Base-by-base conservation (phyloP, 2,329 filamentous ascomycete genomes). In the Colletotrichum cuscutae region DNA sequence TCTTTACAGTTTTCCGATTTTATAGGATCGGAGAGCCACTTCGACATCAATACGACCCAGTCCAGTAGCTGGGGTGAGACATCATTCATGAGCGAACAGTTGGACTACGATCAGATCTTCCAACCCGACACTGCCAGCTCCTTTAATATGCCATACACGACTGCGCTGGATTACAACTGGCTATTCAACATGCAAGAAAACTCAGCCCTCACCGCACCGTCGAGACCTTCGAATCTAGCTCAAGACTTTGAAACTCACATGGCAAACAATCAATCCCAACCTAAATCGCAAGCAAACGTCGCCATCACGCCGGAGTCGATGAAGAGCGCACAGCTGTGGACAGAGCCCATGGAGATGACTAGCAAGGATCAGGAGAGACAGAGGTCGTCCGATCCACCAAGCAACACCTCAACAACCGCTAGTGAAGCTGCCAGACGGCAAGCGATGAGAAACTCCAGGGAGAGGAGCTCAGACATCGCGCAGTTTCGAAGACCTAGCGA, bases 121-220 rank as follows among this genome's bases (percentile, higher is more conserved):
- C 87, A 87, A 69, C 86, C 89, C 57, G 89, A 91, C 76, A 91
- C 89, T 77, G 89, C 89, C 35, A 90, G 86, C 76, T 90, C 89
- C 0, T 92, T 92, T 77, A 91, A 92, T 67, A 90, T 90, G 81
- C 90, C 90, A 5, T 92, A 90, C 78, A 91, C 90, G 2, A 91
- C 90, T 1, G 89, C 89, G 72, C 84, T 84, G 74, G 90, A 91
- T 68, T 91, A 91, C 77, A 89, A 89, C 70, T 92, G 90, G 89
- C 77, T 92, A 2, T 91, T 91, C 76, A 86, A 89, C 57, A 78
- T 88, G 68, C 82, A 85, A 65, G 78, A 80, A 37, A 78, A 76
- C 9, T 80, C 80, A 24, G 67, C 52, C 1, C 15, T 37, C 9
- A 24, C 37, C 3, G 26, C 46, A 4, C 6, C 30, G 0, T 28